phyloP scores from a whole-genome alignment of 108 stramenopile genomes.

The Cafeteria roenbergensis region DNA sequence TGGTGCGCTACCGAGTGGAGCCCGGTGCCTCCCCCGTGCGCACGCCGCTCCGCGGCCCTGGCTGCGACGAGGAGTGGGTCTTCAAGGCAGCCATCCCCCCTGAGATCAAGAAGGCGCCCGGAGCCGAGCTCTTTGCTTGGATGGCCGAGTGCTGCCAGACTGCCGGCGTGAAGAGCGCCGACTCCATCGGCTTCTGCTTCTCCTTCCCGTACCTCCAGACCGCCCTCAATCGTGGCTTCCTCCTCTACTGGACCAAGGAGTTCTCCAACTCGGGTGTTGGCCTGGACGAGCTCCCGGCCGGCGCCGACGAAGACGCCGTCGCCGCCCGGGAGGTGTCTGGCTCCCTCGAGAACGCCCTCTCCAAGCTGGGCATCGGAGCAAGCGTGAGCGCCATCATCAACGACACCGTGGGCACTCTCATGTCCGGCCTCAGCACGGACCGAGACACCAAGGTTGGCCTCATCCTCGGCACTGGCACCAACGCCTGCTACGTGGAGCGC shows the following conservation, averaged over 20 bases:
- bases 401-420: constrained; percentile 21
- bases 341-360: constrained; percentile 8
- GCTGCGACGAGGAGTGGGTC: background rate
- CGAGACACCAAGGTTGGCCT: constrained; percentile 9
- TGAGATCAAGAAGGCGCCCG: constrained; percentile 4
- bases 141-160: background rate
- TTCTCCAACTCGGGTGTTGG: constrained; percentile 8
- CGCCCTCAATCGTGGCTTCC: constrained; percentile 6
- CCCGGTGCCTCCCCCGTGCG: constrained; percentile 1
- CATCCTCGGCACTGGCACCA: constrained; percentile 24
- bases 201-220: constrained; percentile 16
- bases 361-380: constrained; percentile 4
- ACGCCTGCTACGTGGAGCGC: constrained; percentile 21
- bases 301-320: too few relatives aligned
- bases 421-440: constrained; percentile 5
- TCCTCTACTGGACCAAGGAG: constrained; percentile 19
- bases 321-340: too few relatives aligned
- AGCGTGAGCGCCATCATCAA: constrained; percentile 8
- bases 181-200: constrained; percentile 14
- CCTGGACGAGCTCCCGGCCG: background rate
- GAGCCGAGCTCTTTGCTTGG: constrained; percentile 9
- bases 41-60: background rate
- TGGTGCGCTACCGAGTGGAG: constrained; percentile 1
- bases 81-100: constrained; percentile 5
- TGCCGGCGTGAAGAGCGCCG: background rate